Evolutionary conservation across 805 yeast genomes (phyloP), one percentile per base, ranked within the genome.

Genomic region (Saccharomycopsis sp.): DNA sequence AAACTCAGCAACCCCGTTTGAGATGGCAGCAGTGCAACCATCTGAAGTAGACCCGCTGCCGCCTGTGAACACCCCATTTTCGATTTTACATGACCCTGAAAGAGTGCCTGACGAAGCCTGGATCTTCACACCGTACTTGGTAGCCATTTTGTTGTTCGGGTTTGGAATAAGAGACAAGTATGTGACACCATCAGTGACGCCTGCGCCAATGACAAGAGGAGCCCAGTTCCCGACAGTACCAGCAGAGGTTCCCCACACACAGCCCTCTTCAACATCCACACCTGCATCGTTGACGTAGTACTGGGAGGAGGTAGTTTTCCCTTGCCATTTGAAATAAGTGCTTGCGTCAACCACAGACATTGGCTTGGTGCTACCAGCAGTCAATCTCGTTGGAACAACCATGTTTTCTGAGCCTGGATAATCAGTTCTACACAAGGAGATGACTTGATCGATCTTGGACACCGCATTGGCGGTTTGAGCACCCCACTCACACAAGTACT

Each of bases 321-420:
- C 94, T 58, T 66, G 53, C 96, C 96, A 88, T 43, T 59, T 59
- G 75, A 75, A 92, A 74, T 89, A 89, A 48, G 68, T 56, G 51
- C 67, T 79, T 59, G 77, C 74, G 62, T 87, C 72, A 49, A 88
- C 96, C 51, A 81, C 94, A 41, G 95, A 71, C 52, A 87, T 67
- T 46, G 81, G 80, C 55, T 71, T 62, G 30, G 62, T 46, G 39
- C 67, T 54, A 53, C 95, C 95, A 43, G 80, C 82, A 23, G 61
- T 62, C 38, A 88, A 80, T 48, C 75, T 67, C 45, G 96, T 88
- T 61, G 98, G 97, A 49, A 89, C 73, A 53, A 80, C 89, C 97
- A 89, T 92, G 75, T 87, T 87, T 70, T 89, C 98, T 50, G 96
- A 80, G 67, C 98, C 98, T 57, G 98, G 98, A 75, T 89, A 89